Evolutionary conservation across 768 basidiomycete genomes (phyloP).

Genomic region (Suillus decipiens): DNA sequence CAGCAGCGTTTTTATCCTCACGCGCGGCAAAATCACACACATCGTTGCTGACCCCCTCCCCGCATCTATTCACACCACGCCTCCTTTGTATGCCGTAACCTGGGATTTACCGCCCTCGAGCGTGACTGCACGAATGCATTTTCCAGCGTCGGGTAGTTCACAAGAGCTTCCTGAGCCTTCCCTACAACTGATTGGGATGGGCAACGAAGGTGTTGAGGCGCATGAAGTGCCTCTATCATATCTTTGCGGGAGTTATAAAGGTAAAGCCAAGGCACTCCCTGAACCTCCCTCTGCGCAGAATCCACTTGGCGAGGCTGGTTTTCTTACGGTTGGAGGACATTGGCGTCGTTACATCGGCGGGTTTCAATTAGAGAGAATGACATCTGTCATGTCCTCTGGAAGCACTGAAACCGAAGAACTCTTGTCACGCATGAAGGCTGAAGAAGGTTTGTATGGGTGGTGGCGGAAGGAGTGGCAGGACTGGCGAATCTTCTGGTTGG

Average conservation of each 20-base stretch:
- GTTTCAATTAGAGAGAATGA: conserved; percentile 42
- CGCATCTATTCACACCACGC: conserved; percentile 41
- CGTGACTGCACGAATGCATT: conserved; percentile 54
- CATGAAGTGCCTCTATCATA: conserved; percentile 64
- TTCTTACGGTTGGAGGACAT: conserved; percentile 47
- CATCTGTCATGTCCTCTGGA: conserved; percentile 45
- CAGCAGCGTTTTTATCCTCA: conserved; percentile 61
- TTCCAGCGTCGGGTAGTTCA: conserved; percentile 25
- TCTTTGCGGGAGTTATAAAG: conserved; percentile 34
- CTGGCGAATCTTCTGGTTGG: conserved; percentile 84
- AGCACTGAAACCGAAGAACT: conserved; percentile 58
- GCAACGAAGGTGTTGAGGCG: conserved; percentile 72
- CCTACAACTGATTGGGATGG: conserved; percentile 70
- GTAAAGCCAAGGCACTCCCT: conserved; percentile 47
- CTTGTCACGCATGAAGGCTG: conserved; percentile 43
- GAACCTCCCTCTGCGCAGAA: conserved; percentile 57
- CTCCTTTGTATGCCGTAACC: conserved; percentile 53
- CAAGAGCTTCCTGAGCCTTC: conserved; percentile 36
- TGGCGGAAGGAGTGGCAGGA: conserved; percentile 70
- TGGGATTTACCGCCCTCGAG: conserved; percentile 64
- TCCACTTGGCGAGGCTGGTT: conserved; percentile 62
- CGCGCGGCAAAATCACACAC: conserved; percentile 69
- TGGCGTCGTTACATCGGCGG: conserved; percentile 43
- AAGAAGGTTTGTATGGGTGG: conserved; percentile 80
- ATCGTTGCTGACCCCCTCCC: conserved; percentile 70